Evolutionary conservation across 108 stramenopile species (phyloP).

Genomic region (Licmophora abbreviata): DNA sequence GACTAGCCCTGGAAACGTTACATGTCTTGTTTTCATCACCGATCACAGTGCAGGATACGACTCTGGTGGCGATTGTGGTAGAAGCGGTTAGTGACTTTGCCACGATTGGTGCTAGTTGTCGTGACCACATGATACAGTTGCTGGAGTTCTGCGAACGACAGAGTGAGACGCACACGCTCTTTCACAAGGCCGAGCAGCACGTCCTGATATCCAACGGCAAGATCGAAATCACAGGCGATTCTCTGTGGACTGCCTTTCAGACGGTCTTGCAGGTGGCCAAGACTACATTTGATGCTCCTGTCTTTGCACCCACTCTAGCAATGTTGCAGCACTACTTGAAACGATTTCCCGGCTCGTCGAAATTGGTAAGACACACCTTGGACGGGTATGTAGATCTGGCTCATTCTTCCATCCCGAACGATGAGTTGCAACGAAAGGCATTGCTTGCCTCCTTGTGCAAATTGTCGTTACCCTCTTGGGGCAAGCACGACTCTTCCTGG

Average conservation of each 20-base stretch:
- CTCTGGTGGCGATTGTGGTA: conserved; percentile 26
- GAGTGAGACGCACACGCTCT: too few relatives aligned
- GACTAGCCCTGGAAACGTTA: conserved; percentile 52
- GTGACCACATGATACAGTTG: conserved; percentile 60
- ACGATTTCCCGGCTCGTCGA: conserved; percentile 63
- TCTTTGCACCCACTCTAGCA: conserved; percentile 63
- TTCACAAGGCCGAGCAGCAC: too few relatives aligned
- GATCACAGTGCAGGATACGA: conserved; percentile 2
- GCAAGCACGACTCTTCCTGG: conserved; percentile 49
- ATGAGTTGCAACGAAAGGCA: conserved; percentile 46
- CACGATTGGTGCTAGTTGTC: conserved; percentile 68
- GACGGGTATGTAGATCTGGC: conserved; percentile 49
- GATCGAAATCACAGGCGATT: too few relatives aligned
- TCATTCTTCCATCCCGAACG: conserved; percentile 8
- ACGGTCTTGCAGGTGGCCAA: conserved; percentile 18
- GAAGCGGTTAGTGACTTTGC: conserved; percentile 74
- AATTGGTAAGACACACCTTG: conserved; percentile 44
- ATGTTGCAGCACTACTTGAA: conserved; percentile 76
- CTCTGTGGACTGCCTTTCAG: conserved; percentile 30
- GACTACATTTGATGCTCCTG: conserved; percentile 1
- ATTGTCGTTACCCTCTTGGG: conserved; percentile 81
- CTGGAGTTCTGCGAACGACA: conserved; percentile 27
- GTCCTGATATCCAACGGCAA: too few relatives aligned
- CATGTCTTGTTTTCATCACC: too few relatives aligned
- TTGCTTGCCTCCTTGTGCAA: conserved; percentile 76